These are phyloP conservation scores for Torulaspora indica DNA, from an alignment of 805 yeast species.

Conservation along the genomic window DNA sequence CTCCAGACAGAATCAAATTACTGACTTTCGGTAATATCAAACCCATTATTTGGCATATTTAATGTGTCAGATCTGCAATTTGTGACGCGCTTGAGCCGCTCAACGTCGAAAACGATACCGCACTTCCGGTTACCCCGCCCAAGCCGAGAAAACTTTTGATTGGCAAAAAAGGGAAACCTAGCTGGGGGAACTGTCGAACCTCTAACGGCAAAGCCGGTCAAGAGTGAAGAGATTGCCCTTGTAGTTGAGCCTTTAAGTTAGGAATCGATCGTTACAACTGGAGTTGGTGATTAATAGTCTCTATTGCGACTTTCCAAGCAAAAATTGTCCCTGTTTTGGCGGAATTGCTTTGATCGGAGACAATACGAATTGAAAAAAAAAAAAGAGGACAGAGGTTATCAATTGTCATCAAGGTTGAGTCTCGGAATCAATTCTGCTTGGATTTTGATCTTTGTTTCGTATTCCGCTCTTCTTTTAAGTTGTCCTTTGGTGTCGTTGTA, in stretches of 20 bases:
- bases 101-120: background rate
- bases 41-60: too few species aligned
- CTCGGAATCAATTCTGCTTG: background rate
- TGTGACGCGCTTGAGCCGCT: slow-evolving; percentile 1
- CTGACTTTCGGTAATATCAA: too few species aligned
- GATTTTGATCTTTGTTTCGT: background rate
- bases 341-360: background rate
- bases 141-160: slow-evolving; percentile 2
- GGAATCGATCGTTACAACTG: background rate
- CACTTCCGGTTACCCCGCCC: background rate
- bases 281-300: background rate
- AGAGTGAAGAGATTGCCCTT: background rate
- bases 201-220: background rate
- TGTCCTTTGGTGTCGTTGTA: background rate
- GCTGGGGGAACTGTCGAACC: slow-evolving; percentile 8
- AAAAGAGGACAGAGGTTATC: background rate
- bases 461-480: too few species aligned
- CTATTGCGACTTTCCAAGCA: background rate
- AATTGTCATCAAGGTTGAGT: background rate
- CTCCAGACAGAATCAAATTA: background rate
- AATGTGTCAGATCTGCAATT: slow-evolving; percentile 1
- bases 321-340: background rate
- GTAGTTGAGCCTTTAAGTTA: background rate
- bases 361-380: background rate
- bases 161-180: slow-evolving; percentile 8